Conservation (phyloP, 371 early-diverging fungal species). For the Actinomortierella wolfii region DNA sequence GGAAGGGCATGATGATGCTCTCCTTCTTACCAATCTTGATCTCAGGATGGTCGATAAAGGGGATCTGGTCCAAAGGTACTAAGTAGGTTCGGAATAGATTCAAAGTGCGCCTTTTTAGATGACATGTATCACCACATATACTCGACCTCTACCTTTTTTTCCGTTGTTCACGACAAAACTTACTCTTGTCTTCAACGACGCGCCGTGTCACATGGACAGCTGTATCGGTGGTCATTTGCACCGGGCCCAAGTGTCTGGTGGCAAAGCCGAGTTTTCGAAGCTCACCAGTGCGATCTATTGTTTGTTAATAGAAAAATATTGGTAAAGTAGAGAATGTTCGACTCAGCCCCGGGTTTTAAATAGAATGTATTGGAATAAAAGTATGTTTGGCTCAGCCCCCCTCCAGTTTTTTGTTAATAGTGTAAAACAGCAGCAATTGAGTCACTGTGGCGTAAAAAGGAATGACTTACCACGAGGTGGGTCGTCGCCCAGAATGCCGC, state of each 20-base stretch:
- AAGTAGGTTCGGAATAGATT: neutral
- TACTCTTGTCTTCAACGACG: slow-evolving; percentile 64
- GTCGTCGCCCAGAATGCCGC: slow-evolving; percentile 79
- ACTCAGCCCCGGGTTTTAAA: too few species aligned
- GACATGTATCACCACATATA: too few species aligned
- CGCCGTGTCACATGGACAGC: slow-evolving; percentile 67
- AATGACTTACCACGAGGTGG: slow-evolving; percentile 63
- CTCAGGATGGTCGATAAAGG: slow-evolving; percentile 78
- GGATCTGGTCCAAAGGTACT: slow-evolving; percentile 67
- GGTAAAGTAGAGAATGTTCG: too few species aligned
- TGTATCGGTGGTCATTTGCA: slow-evolving; percentile 81
- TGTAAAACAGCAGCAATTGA: too few species aligned
- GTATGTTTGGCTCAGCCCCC: too few species aligned
- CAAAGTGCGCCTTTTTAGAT: too few species aligned
- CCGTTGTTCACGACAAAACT: neutral
- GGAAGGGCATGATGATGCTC: slow-evolving; percentile 78
- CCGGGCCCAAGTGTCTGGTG: slow-evolving; percentile 76
- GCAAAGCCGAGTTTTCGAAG: slow-evolving; percentile 75
- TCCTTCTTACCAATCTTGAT: slow-evolving; percentile 71
- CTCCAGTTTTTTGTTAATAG: too few species aligned
- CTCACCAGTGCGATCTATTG: slow-evolving; percentile 74
- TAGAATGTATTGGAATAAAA: too few species aligned
- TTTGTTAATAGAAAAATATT: slow-evolving; percentile 1
- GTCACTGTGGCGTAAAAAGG: too few species aligned
- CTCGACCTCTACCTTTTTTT: too few species aligned